Percentiles rank a stretch among this genome's conserved stretches.
Evolutionary conservation across 2,329 filamentous ascomycete genomes (phyloP).

Genomic region (Periconia macrospinosa): DNA sequence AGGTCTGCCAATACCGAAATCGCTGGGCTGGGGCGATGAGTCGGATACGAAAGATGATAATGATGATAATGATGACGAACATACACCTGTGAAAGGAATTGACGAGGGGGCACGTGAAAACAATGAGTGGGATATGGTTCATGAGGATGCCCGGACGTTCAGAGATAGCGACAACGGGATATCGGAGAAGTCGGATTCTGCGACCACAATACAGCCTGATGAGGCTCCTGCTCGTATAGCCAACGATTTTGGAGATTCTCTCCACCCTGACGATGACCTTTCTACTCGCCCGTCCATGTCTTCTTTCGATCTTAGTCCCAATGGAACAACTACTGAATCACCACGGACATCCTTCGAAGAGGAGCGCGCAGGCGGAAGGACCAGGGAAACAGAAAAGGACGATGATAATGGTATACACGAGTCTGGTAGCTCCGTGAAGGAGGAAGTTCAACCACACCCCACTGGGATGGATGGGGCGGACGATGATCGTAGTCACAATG

Average conservation of each 20-base stretch:
- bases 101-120: background rate
- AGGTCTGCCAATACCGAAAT: background rate
- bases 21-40: background rate
- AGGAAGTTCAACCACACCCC: background rate
- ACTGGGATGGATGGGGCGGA: background rate
- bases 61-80: constrained; percentile 5
- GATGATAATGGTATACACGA: background rate
- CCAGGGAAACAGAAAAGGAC: background rate
- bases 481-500: constrained; percentile 23
- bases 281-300: constrained; percentile 41
- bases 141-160: constrained; percentile 1
- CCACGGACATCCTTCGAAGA: constrained; percentile 43
- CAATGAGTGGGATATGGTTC: constrained; percentile 15
- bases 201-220: constrained; percentile 30
- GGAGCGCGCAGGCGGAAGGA: constrained; percentile 14
- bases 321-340: constrained; percentile 33
- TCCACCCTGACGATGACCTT: constrained; percentile 28
- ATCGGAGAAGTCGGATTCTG: constrained; percentile 25
- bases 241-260: constrained; percentile 6
- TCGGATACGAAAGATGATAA: background rate
- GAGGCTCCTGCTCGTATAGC: constrained; percentile 3
- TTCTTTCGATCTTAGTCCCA: constrained; percentile 39
- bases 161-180: constrained; percentile 9
- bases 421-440: too few species aligned
- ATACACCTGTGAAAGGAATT: background rate